Conservation (phyloP, 306 rosid genomes). For the Vigna mungo region DNA sequence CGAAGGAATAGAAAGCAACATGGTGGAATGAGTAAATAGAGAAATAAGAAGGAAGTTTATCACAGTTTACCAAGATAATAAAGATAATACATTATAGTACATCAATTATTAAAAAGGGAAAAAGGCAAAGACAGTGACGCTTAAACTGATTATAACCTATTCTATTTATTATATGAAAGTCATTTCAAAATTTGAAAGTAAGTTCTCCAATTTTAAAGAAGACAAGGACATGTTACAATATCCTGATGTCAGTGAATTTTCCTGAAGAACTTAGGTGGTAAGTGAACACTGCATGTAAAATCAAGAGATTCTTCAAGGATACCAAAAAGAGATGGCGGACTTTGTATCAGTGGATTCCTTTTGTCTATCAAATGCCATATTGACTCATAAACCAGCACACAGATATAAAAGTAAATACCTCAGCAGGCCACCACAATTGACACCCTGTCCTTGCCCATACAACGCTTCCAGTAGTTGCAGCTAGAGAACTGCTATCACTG, state of each 20-base stretch:
- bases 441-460: conserved; percentile 59
- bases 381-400: conserved; percentile 33
- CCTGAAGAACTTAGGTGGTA: conserved; percentile 11
- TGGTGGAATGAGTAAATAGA: conserved; percentile 17
- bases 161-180: conserved; percentile 21
- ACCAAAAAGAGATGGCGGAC: neutral
- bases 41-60: neutral
- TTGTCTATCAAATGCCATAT: conserved; percentile 9
- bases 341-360: conserved; percentile 3
- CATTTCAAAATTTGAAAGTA: conserved; percentile 21
- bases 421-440: conserved; percentile 71
- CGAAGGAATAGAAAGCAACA: conserved; percentile 14
- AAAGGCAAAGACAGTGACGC: conserved; percentile 6
- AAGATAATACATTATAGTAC: conserved; percentile 4
- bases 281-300: conserved; percentile 10
- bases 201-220: conserved; percentile 30
- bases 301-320: conserved; percentile 30
- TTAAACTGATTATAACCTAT: conserved; percentile 31
- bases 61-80: conserved; percentile 1
- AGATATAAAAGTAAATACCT: conserved; percentile 49
- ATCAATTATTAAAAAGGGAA: conserved; percentile 4
- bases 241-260: conserved; percentile 32
- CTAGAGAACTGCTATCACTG: conserved; percentile 50
- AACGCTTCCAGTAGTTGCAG: conserved; percentile 58
- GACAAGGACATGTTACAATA: conserved; percentile 9